These are phyloP conservation scores for Colletotrichum coccodes DNA, from an alignment of 2,329 filamentous ascomycete genomes.

Conservation along the genomic window DNA sequence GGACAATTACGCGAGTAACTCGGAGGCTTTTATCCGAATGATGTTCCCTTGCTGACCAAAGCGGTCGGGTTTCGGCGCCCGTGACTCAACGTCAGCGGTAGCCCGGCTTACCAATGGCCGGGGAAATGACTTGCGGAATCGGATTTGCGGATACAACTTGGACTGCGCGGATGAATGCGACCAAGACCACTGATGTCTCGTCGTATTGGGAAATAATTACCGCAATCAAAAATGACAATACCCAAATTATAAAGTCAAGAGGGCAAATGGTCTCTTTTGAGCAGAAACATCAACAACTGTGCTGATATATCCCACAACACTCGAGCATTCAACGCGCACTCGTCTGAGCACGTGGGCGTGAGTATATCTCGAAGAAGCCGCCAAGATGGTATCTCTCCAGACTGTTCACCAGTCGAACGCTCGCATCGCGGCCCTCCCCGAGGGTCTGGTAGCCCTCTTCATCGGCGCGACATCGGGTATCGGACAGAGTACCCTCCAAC, in stretches of 20 bases:
- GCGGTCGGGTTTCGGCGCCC: not conserved
- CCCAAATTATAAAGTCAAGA: too few species aligned
- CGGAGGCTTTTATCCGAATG: not conserved
- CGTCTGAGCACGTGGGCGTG: too few species aligned
- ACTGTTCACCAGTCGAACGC: conserved; percentile 29
- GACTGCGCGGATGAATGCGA: too few species aligned
- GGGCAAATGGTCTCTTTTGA: too few species aligned
- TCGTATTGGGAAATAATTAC: too few species aligned
- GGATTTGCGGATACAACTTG: not conserved
- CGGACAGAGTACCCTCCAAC: conserved; percentile 57
- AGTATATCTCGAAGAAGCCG: too few species aligned
- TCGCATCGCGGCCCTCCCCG: not conserved
- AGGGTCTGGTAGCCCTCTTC: conserved; percentile 56
- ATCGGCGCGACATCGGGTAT: conserved; percentile 67
- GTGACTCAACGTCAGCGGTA: not conserved
- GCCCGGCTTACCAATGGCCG: not conserved
- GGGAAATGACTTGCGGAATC: not conserved
- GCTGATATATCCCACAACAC: not conserved
- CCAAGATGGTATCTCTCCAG: conserved; percentile 26
- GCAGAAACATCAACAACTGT: too few species aligned
- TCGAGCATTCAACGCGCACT: too few species aligned
- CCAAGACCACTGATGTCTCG: too few species aligned
- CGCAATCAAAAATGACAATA: too few species aligned
- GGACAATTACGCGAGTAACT: not conserved
- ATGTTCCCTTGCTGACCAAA: not conserved